These are phyloP conservation scores for Fusarium ramigenum DNA, from an alignment of 2,329 filamentous ascomycete species.

Conservation along the genomic window DNA sequence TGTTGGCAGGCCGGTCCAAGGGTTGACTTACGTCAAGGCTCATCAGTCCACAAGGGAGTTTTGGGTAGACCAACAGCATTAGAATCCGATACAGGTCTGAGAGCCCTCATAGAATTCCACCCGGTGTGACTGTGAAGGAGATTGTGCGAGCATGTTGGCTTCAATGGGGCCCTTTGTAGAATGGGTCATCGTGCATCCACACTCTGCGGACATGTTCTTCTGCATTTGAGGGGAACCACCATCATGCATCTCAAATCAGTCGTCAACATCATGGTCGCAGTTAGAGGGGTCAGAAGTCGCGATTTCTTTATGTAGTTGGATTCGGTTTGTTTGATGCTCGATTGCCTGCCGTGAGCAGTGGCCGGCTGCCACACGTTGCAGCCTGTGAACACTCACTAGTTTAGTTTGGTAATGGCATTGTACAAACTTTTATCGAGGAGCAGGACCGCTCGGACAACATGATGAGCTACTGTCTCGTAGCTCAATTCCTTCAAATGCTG, in stretches of 20 bases:
- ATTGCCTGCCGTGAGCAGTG: slow-evolving; percentile 3
- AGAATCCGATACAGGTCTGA: slow-evolving; percentile 27
- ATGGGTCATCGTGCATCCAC: slow-evolving; percentile 39
- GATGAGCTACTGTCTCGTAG: not conserved
- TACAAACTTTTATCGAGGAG: slow-evolving; percentile 20
- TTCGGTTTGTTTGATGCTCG: not conserved
- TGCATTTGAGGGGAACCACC: slow-evolving; percentile 38
- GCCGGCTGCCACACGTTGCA: not conserved
- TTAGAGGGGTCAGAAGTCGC: slow-evolving; percentile 2
- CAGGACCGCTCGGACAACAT: slow-evolving; percentile 11
- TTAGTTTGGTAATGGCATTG: slow-evolving; percentile 5
- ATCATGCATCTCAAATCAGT: slow-evolving; percentile 31
- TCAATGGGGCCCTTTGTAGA: slow-evolving; percentile 38
- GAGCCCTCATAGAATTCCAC: slow-evolving; percentile 19
- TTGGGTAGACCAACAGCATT: slow-evolving; percentile 36
- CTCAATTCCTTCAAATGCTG: not conserved
- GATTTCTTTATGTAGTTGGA: not conserved
- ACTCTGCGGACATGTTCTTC: slow-evolving; percentile 35
- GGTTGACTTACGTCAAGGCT: slow-evolving; percentile 44
- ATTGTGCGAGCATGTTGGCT: slow-evolving; percentile 27
- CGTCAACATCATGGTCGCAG: slow-evolving; percentile 10
- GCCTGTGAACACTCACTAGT: slow-evolving; percentile 12
- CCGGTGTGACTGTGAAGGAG: slow-evolving; percentile 30
- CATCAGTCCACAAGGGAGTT: slow-evolving; percentile 41
- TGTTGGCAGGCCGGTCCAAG: slow-evolving; percentile 34